A percentile compares a stretch with the other conserved stretches of the same genome.
Conservation (phyloP, 495 filamentous ascomycete species). For the Podospora fimiseda region DNA sequence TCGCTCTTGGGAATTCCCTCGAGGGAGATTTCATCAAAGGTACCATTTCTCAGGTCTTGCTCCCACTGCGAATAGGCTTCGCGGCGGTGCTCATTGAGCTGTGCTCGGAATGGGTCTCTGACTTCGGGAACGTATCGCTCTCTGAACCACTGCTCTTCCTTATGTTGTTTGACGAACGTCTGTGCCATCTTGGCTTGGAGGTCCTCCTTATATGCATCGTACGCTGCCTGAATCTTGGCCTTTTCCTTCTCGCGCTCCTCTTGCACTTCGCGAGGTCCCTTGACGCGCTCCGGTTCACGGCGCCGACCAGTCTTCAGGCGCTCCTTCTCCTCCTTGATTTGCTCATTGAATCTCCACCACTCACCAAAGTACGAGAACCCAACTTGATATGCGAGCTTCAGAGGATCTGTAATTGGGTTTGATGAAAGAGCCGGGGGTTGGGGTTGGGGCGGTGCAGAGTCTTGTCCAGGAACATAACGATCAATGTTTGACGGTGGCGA, state of each 20-base stretch:
- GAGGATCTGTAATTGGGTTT: slow-evolving; percentile 76
- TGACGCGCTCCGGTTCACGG: slow-evolving; percentile 60
- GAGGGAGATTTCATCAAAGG: slow-evolving; percentile 89
- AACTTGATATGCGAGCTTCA: slow-evolving; percentile 83
- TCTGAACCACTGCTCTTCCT: slow-evolving; percentile 94
- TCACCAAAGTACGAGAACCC: slow-evolving; percentile 96
- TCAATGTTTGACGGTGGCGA: slow-evolving; percentile 75
- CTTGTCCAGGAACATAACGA: slow-evolving; percentile 89
- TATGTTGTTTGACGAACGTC: slow-evolving; percentile 82
- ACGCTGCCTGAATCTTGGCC: slow-evolving; percentile 82
- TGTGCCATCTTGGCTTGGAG: slow-evolving; percentile 86
- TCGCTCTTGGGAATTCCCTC: slow-evolving; percentile 95
- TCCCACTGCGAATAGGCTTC: slow-evolving; percentile 77
- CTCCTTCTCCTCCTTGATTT: slow-evolving; percentile 81
- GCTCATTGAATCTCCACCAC: slow-evolving; percentile 88
- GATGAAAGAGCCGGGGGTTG: too few species aligned
- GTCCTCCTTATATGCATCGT: slow-evolving; percentile 91
- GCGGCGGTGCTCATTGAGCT: slow-evolving; percentile 68
- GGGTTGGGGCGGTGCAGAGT: slow-evolving; percentile 48
- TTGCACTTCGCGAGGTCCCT: slow-evolving; percentile 67
- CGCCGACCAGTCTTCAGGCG: slow-evolving; percentile 68
- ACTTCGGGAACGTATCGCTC: slow-evolving; percentile 87
- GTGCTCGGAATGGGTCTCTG: slow-evolving; percentile 57
- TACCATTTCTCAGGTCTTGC: slow-evolving; percentile 68
- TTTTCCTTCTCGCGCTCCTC: slow-evolving; percentile 88